These are phyloP conservation scores for Sarocladium oryzae DNA, from an alignment of 2,329 filamentous ascomycete genomes.

Conservation along the genomic window DNA sequence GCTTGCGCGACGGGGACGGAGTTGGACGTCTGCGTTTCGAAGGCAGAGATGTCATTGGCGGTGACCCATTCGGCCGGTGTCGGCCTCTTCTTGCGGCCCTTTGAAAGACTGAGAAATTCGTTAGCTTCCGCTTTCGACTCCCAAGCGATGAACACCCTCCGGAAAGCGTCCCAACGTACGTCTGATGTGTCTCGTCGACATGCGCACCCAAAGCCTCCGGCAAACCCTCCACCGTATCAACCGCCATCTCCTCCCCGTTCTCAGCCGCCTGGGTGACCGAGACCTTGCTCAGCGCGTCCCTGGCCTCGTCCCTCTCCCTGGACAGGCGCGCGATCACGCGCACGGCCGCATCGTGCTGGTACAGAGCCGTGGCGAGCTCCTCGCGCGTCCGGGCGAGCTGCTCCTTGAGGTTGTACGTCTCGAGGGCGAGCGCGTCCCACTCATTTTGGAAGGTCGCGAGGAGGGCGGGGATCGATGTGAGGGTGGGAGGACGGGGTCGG, in stretches of 20 bases:
- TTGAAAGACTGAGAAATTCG: constrained; percentile 60
- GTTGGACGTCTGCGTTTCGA: constrained; percentile 38
- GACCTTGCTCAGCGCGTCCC: constrained; percentile 80
- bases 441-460: constrained; percentile 95
- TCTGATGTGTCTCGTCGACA: constrained; percentile 74
- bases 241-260: constrained; percentile 83
- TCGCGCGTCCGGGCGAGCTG: constrained; percentile 85
- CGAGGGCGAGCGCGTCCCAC: constrained; percentile 90
- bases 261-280: constrained; percentile 56
- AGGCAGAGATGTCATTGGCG: constrained; percentile 56
- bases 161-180: too few species aligned
- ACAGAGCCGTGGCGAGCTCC: constrained; percentile 87
- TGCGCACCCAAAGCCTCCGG: constrained; percentile 64
- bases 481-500: constrained; percentile 80
- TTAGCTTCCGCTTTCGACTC: neutral
- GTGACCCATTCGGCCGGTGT: constrained; percentile 82
- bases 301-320: constrained; percentile 87
- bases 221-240: constrained; percentile 69
- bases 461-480: constrained; percentile 93
- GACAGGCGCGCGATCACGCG: constrained; percentile 87
- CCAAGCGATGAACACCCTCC: too few species aligned
- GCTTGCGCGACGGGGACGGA: constrained; percentile 41
- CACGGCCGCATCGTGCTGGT: constrained; percentile 96
- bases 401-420: constrained; percentile 86
- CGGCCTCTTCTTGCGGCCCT: constrained; percentile 82